Evolutionary conservation across 768 basidiomycete species (phyloP).

Genomic region (Coprinopsis cinerea): DNA sequence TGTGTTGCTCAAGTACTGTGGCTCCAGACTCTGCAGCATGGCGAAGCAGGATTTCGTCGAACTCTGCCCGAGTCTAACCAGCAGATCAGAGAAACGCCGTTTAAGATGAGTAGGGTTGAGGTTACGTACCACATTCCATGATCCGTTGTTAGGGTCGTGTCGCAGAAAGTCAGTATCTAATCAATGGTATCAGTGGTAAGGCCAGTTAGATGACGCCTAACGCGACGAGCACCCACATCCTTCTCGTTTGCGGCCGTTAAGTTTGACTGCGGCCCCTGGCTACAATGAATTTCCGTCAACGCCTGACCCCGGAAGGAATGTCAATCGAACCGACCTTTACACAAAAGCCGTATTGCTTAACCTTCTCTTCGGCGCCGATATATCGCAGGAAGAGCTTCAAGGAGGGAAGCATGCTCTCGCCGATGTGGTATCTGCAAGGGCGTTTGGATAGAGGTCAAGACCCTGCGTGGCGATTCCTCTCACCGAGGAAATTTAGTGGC

Average conservation of each 20-base stretch:
- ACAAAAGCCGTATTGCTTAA: constrained; percentile 26
- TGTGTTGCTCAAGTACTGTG: constrained; percentile 39
- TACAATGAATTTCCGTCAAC: constrained; percentile 15
- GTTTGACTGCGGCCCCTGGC: constrained; percentile 56
- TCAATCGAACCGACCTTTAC: constrained; percentile 21
- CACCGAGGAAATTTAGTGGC: constrained; percentile 37
- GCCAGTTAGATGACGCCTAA: neutral
- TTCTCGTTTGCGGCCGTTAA: constrained; percentile 50
- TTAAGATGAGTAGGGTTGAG: neutral
- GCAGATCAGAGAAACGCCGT: neutral
- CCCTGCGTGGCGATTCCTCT: neutral
- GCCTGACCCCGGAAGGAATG: neutral
- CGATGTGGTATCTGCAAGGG: constrained; percentile 11
- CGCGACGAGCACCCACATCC: constrained; percentile 37
- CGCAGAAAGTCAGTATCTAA: constrained; percentile 52
- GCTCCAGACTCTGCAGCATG: constrained; percentile 43
- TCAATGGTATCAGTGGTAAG: neutral
- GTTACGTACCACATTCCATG: constrained; percentile 52
- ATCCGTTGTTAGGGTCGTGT: constrained; percentile 37
- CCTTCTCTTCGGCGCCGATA: constrained; percentile 30
- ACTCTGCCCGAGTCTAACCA: constrained; percentile 42
- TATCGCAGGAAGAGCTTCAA: constrained; percentile 28
- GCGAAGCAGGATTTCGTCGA: constrained; percentile 46
- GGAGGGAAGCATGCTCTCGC: constrained; percentile 34
- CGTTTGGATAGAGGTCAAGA: neutral